Conservation (phyloP, 2,329 filamentous ascomycete species). For the Phaeosphaeria sp. region DNA sequence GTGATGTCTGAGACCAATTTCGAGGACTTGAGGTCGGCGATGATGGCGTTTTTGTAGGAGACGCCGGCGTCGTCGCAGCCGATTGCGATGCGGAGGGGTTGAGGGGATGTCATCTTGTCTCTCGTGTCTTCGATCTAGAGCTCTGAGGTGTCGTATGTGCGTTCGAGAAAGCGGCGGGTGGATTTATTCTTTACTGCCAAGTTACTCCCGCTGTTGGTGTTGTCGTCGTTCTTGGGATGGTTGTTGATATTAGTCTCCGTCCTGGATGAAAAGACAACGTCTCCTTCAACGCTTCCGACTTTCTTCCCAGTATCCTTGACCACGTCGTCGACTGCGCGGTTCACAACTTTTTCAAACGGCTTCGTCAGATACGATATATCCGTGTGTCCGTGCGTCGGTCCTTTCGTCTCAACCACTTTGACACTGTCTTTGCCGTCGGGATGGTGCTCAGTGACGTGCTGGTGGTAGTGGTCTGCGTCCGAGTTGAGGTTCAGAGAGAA, state of each 20-base stretch:
- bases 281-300: constrained; percentile 28
- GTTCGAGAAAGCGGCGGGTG: constrained; percentile 25
- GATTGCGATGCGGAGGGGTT: constrained; percentile 64
- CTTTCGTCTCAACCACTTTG: constrained; percentile 44
- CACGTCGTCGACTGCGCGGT: constrained; percentile 41
- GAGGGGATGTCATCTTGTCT: constrained; percentile 14
- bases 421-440: constrained; percentile 23
- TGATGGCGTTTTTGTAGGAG: constrained; percentile 80
- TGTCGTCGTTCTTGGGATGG: neutral
- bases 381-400: constrained; percentile 40
- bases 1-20: constrained; percentile 70
- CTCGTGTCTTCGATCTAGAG: constrained; percentile 20
- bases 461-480: constrained; percentile 48
- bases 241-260: neutral
- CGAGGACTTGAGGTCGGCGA: constrained; percentile 72
- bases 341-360: constrained; percentile 44
- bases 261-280: constrained; percentile 12
- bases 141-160: constrained; percentile 43
- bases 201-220: neutral
- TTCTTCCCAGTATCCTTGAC: constrained; percentile 35
- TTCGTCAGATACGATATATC: constrained; percentile 46
- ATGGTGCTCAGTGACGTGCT: constrained; percentile 46
- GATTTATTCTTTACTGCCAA: constrained; percentile 16
- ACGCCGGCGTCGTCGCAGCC: constrained; percentile 76
- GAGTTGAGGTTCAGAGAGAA: constrained; percentile 50